phyloP scores from a whole-genome alignment of 2,329 filamentous ascomycete species.

The Colletotrichum cordylinicola region DNA sequence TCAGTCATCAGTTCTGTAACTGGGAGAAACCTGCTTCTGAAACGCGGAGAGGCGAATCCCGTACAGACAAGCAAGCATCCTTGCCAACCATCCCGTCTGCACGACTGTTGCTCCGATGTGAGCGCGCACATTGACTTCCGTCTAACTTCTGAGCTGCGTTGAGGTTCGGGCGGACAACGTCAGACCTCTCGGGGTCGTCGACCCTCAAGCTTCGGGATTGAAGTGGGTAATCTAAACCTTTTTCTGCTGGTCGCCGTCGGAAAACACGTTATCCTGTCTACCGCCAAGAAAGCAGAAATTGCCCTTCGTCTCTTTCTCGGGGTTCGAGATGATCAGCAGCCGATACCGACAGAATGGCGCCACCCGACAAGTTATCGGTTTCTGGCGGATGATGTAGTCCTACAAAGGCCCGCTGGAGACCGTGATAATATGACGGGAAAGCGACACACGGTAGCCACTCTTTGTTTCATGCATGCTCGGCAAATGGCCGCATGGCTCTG shows the following conservation, averaged over 20 bases:
- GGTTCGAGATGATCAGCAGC: background rate
- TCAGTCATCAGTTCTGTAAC: background rate
- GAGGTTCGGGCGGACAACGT: slow-evolving; percentile 11
- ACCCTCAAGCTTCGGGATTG: background rate
- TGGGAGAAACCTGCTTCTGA: slow-evolving; percentile 17
- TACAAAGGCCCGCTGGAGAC: background rate
- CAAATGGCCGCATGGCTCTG: background rate
- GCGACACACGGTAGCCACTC: background rate
- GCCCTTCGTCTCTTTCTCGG: background rate
- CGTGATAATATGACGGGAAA: background rate
- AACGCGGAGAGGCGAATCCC: slow-evolving; percentile 23
- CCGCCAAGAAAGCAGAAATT: background rate
- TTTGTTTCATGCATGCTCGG: background rate
- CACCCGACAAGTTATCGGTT: background rate
- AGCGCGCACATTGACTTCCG: background rate
- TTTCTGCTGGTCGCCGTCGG: background rate
- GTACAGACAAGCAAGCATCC: background rate
- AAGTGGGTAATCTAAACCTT: background rate
- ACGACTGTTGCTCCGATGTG: background rate
- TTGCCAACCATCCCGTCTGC: background rate
- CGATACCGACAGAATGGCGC: background rate
- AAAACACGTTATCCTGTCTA: background rate
- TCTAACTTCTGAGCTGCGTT: background rate
- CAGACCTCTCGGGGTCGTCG: background rate
- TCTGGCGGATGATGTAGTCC: background rate